Percentiles rank a stretch among this genome's conserved stretches.
These are phyloP conservation scores for Grosmannia huntii DNA, from an alignment of 2,329 filamentous ascomycete species.

Conservation along the genomic window DNA sequence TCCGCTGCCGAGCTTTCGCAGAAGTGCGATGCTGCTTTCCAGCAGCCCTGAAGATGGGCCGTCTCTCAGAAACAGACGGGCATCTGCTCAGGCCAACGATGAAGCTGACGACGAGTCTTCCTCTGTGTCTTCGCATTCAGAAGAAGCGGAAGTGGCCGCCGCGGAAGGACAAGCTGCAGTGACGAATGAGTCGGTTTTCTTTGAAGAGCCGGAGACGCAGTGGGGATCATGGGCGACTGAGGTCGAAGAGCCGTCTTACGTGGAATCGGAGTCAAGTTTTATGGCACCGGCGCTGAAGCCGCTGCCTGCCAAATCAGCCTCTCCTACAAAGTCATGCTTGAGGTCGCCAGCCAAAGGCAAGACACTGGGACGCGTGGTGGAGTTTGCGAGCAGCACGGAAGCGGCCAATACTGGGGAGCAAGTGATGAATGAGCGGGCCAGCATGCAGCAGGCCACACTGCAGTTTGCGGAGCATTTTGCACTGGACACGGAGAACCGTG, in stretches of 20 bases:
- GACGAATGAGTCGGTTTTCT: background rate
- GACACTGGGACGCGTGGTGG: slow-evolving; percentile 44
- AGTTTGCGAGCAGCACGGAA: slow-evolving; percentile 39
- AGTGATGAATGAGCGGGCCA: slow-evolving; percentile 4
- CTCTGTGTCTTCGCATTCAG: background rate
- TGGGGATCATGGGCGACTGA: background rate
- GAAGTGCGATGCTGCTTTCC: background rate
- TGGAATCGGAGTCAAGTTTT: slow-evolving; percentile 21
- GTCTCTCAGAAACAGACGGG: background rate
- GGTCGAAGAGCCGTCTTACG: slow-evolving; percentile 21
- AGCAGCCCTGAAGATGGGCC: background rate
- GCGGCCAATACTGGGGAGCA: slow-evolving; percentile 31
- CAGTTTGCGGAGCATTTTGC: slow-evolving; percentile 10
- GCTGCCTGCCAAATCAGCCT: slow-evolving; percentile 36
- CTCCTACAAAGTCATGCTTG: slow-evolving; percentile 43
- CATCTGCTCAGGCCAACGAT: background rate
- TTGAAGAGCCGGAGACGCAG: background rate
- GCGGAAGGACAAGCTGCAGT: background rate
- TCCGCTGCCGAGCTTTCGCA: background rate
- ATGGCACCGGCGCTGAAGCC: slow-evolving; percentile 31
- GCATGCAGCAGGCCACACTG: background rate
- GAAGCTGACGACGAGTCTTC: background rate
- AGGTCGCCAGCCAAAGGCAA: slow-evolving; percentile 44
- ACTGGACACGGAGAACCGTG: slow-evolving; percentile 7
- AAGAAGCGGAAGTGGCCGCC: background rate